Base-by-base conservation (phyloP, 805 yeast genomes). In the Spathaspora passalidarum region DNA sequence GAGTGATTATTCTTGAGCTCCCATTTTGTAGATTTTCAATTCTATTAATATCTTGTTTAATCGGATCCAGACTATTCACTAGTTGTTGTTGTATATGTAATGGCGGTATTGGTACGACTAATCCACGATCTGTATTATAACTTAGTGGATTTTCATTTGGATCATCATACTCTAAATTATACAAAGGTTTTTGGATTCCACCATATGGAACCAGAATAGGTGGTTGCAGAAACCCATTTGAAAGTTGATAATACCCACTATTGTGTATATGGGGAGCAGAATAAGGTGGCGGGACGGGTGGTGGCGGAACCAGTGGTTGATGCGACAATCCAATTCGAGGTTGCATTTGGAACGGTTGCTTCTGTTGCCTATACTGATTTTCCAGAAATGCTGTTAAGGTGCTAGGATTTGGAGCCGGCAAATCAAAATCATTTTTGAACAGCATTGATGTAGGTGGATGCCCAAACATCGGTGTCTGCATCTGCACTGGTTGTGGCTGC, bases 51-150 rank as follows among this genome's bases (percentile, higher is more conserved):
- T 41, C 43, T 17, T 32, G 25, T 20, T 36, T 19, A n/a, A 13
- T n/a, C 13, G 21, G 16, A 36, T 20, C 25, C 17, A 19, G 23
- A 9, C 10, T 5, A 19, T 64, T 58, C 32, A 61, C 62, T 14
- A 61, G 48, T 50, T 71, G 73, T 44, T 72, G 76, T 51, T 71
- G 76, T 32, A 69, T 63, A 46, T 70, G 75, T 26, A 71, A 57
- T 4, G 76, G 76, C 3, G 76, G 76, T 14, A 72, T 72, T 1
- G 74, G 67, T 1, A 63, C 56, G 18, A 62, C 59, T 18, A 62
- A 52, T 10, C 52, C 49, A 18, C 55, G 53, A 17, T 56, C 45
- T 16, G 19, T 37, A 20, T 43, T 43, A 26, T 47, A 47, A 34
- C 47, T 36, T 18, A 43, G 36, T 9, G 39, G 16, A 23, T 38